Evolutionary conservation across 2,329 filamentous ascomycete species (phyloP), one percentile per base, ranked within the genome.

Genomic region (Hypoxylon sp.): DNA sequence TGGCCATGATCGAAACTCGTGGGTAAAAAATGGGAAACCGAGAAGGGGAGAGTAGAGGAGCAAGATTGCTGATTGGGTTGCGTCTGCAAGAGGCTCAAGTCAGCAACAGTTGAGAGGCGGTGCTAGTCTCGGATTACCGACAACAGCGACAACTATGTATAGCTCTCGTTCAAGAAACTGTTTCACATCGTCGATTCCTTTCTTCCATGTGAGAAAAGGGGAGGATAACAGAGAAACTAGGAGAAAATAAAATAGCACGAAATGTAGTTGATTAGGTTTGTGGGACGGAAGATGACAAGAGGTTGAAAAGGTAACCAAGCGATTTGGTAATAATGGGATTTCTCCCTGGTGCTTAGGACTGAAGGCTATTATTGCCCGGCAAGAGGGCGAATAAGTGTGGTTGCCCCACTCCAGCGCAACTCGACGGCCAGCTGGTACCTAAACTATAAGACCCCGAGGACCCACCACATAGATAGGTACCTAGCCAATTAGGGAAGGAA

Each of bases 271-370:
- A 32, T 21, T 53, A 17, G 28, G 57, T 62, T 57, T 62, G 63
- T 60, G 55, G 57, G 59, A 56, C 28, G 28, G 28, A 49, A 41
- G 63, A 67, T 51, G 56, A 65, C 38, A 57, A 56, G 60, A 67
- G 46, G 67, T 64, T 67, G 63, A 60, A 55, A 63, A 60, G 51
- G 63, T 69, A 59, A 50, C 56, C 56, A 59, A 55, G 38, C 62
- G 63, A 69, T 63, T 67, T 69, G 67, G 63, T 63, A 68, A 68
- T 68, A 65, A 60, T 60, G 34, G 56, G 46, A 60, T 60, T 66
- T 69, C 51, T 61, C 36, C 61, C 55, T 63, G 57, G 62, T 68
- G 62, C 62, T 65, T 51, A 60, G 52, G 45, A 62, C 53, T 66
- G 52, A 65, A 68, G 65, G 65, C 49, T 65, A 68, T 65, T 65